phyloP scores from a whole-genome alignment of 2,329 filamentous ascomycete genomes.

The Venturia pyrina region DNA sequence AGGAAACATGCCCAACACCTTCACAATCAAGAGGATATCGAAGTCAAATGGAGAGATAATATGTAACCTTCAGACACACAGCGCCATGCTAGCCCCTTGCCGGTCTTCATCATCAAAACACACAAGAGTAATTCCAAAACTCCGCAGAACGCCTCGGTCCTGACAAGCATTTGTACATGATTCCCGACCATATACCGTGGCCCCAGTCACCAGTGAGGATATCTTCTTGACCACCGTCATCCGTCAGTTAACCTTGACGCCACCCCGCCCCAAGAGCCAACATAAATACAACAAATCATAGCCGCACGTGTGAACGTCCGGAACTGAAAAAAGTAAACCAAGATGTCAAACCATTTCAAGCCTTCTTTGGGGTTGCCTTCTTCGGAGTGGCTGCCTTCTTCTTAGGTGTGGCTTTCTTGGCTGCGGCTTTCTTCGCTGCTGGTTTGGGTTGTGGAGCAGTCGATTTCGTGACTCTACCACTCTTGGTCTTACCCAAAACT shows the following conservation, averaged over 20 bases:
- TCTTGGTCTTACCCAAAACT: conserved; percentile 72
- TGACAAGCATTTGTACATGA: neutral
- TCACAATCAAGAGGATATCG: neutral
- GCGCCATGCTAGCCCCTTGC: neutral
- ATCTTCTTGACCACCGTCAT: neutral
- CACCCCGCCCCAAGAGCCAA: neutral
- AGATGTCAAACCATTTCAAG: neutral
- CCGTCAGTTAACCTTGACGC: neutral
- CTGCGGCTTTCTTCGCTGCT: conserved; percentile 5
- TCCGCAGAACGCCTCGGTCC: neutral
- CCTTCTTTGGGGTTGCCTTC: conserved; percentile 11
- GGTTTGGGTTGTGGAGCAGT: conserved; percentile 24
- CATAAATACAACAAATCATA: conserved; percentile 4
- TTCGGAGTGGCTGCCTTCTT: conserved; percentile 13
- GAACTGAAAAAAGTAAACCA: neutral
- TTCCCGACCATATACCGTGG: neutral
- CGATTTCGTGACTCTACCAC: conserved; percentile 71
- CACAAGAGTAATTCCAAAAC: neutral
- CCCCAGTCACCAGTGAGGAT: neutral
- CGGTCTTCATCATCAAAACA: conserved; percentile 1
- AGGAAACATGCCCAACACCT: neutral
- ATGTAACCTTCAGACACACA: neutral
- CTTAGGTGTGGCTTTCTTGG: conserved; percentile 11
- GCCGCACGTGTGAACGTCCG: neutral
- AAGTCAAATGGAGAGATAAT: neutral